Conservation (phyloP, 1,139 yeast species). For the Magnusiomyces fungicola region DNA sequence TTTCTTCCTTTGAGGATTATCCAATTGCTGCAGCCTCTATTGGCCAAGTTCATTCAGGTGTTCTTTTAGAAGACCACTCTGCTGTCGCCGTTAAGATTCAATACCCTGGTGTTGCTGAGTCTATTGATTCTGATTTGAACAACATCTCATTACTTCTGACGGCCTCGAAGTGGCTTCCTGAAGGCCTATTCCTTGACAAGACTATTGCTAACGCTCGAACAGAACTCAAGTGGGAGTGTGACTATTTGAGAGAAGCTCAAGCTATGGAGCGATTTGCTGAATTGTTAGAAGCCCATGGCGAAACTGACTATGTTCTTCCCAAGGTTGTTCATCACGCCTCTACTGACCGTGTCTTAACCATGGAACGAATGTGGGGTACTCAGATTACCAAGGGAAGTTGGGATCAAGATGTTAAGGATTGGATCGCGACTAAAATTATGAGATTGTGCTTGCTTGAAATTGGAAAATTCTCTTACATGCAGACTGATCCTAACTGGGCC, state of each 20-base stretch:
- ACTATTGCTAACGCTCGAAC: conserved; percentile 89
- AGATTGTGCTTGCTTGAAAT: conserved; percentile 79
- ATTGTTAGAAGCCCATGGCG: conserved; percentile 44
- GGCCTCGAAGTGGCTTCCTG: conserved; percentile 82
- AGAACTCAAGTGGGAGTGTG: conserved; percentile 97
- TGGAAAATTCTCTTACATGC: conserved; percentile 84
- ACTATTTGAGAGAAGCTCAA: conserved; percentile 83
- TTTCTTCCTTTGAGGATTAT: conserved; percentile 69
- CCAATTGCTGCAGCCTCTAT: conserved; percentile 98
- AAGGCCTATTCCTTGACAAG: conserved; percentile 84
- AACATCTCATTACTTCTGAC: conserved; percentile 73
- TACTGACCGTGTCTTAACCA: conserved; percentile 78
- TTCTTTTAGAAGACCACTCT: conserved; percentile 45
- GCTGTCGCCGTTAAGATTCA: conserved; percentile 94
- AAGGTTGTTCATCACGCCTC: conserved; percentile 69
- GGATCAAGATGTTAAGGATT: conserved; percentile 65
- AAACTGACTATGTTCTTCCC: conserved; percentile 72
- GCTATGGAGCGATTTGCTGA: conserved; percentile 64
- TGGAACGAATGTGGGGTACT: conserved; percentile 79
- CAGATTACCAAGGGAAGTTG: conserved; percentile 77
- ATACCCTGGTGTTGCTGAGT: conserved; percentile 94
- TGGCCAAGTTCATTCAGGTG: conserved; percentile 92
- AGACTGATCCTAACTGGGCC: conserved; percentile 99
- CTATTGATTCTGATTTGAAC: conserved; percentile 90
- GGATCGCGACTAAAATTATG: conserved; percentile 84